Percentiles rank a stretch among this genome's conserved stretches.
Evolutionary conservation across 2,329 filamentous ascomycete genomes (phyloP).

Genomic region (Phaeosphaeriaceae sp.): DNA sequence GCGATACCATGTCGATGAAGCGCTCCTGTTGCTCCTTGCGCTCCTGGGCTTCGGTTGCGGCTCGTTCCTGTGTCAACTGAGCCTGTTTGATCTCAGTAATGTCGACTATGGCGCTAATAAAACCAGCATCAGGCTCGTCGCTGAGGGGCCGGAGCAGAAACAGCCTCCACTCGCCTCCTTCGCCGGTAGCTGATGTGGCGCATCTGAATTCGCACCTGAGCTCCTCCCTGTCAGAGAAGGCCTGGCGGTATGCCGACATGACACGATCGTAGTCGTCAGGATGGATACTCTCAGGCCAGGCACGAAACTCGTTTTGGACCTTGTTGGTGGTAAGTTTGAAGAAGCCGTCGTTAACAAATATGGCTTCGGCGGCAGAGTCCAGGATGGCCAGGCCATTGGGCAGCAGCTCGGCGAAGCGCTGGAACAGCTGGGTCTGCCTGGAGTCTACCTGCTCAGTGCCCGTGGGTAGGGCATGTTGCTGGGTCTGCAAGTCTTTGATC

Average conservation of each 20-base stretch:
- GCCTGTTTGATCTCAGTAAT: slow-evolving; percentile 56
- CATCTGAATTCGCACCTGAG: slow-evolving; percentile 54
- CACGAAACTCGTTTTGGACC: slow-evolving; percentile 49
- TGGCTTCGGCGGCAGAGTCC: slow-evolving; percentile 52
- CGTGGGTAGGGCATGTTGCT: slow-evolving; percentile 8
- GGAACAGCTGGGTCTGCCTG: slow-evolving; percentile 53
- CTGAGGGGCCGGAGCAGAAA: slow-evolving; percentile 53
- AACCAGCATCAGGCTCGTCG: slow-evolving; percentile 52
- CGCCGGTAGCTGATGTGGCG: slow-evolving; percentile 37
- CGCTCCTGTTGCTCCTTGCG: slow-evolving; percentile 55
- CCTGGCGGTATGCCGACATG: slow-evolving; percentile 53
- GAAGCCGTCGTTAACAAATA: slow-evolving; percentile 57
- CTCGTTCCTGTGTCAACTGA: slow-evolving; percentile 51
- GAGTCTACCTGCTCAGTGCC: slow-evolving; percentile 27
- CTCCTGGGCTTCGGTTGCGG: slow-evolving; percentile 52
- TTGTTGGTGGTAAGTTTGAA: slow-evolving; percentile 55
- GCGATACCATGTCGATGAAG: slow-evolving; percentile 56
- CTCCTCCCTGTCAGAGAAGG: slow-evolving; percentile 48
- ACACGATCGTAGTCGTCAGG: slow-evolving; percentile 54
- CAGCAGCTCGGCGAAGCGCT: slow-evolving; percentile 54
- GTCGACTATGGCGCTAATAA: slow-evolving; percentile 56
- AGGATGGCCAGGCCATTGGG: slow-evolving; percentile 56
- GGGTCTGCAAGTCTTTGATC: slow-evolving; percentile 12
- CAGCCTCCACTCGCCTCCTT: slow-evolving; percentile 49
- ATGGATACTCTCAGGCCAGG: slow-evolving; percentile 57